Evolutionary conservation across 257 asterid species (phyloP), one percentile per base, ranked within the genome.

Genomic region (Nicotiana sylvestris): DNA sequence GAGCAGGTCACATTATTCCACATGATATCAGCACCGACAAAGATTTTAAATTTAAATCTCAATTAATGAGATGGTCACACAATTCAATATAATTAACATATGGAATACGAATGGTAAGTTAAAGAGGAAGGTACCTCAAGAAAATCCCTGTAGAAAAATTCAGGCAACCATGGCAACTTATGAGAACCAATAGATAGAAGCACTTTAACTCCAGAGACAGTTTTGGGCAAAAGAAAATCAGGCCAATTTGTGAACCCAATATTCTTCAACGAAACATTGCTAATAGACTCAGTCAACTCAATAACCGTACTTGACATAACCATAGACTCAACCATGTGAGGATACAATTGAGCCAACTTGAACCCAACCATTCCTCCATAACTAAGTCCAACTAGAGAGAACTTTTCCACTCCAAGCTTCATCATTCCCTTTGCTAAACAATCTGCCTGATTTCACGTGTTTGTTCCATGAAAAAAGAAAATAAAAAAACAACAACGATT

Each of bases 371-470:
- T 43, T 9, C 88, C 88, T 29, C 88, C 88, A 29, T 87, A 85
- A 4, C 90, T 87, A 2, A 87, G 16, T 10, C 90, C 88, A 8
- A 87, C 88, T 1, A 85, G 17, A 17, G 85, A 80, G 70, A 81
- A 87, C 65, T 32, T 82, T 58, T 85, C 70, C 32, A 87, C 86
- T 10, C 90, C 90, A 49, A 87, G 25, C 25, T 53, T 82, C 82
- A 77, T 81, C 84, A 87, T 53, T 4, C 90, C 90, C 49, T 82
- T 82, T 1, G 81, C 90, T 72, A 85, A 15, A 29, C 82, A 85
- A 61, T 77, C 87, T 0, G 89, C 64, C 64, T 57, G 25, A 2
- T 57, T 17, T 18, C 64, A 57, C 3, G 25, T 17, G 3, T 17
- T 57, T 57, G 10, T 57, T 1, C 64, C 3, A 57, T 57, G n/a